Percentiles rank a stretch among this genome's conserved stretches.
Evolutionary conservation across 768 basidiomycete species (phyloP).

Genomic region (Basidioascus undulatus): DNA sequence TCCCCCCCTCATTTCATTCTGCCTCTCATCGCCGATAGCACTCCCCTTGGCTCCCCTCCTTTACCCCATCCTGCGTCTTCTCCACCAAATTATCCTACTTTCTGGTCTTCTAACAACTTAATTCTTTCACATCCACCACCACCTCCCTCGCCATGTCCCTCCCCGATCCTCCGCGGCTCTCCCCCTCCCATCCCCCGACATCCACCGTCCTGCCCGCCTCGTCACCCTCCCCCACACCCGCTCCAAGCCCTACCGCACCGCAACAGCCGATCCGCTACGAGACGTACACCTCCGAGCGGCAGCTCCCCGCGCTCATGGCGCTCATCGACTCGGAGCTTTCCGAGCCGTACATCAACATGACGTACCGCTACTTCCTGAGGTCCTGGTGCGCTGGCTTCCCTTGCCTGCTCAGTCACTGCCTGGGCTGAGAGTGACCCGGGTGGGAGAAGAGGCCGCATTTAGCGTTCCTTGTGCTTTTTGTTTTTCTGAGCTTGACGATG

Average conservation of each 20-base stretch:
- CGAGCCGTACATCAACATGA: slow-evolving; percentile 77
- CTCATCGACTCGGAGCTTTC: slow-evolving; percentile 78
- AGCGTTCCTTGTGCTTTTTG: slow-evolving; percentile 51
- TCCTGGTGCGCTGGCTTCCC: not conserved
- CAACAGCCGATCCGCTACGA: not conserved
- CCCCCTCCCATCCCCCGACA: too few relatives aligned
- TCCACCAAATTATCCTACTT: too few relatives aligned
- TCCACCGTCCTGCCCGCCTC: not conserved
- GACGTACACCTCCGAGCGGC: slow-evolving; percentile 6
- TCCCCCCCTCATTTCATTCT: too few relatives aligned
- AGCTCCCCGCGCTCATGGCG: slow-evolving; percentile 46
- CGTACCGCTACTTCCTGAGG: slow-evolving; percentile 89
- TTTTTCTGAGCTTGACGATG: too few relatives aligned
- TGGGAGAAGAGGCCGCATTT: slow-evolving; percentile 81
- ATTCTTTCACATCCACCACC: too few relatives aligned
- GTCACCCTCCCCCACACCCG: not conserved
- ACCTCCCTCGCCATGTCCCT: too few relatives aligned
- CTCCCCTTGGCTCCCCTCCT: too few relatives aligned
- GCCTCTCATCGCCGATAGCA: too few relatives aligned
- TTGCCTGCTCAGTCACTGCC: not conserved
- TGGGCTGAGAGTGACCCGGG: too few relatives aligned
- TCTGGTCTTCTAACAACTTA: too few relatives aligned
- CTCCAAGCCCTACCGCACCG: not conserved
- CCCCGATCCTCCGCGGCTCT: too few relatives aligned
- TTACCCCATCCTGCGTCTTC: too few relatives aligned